These are phyloP conservation scores for Chaetoceros muelleri DNA, from an alignment of 108 stramenopile genomes.

Conservation along the genomic window DNA sequence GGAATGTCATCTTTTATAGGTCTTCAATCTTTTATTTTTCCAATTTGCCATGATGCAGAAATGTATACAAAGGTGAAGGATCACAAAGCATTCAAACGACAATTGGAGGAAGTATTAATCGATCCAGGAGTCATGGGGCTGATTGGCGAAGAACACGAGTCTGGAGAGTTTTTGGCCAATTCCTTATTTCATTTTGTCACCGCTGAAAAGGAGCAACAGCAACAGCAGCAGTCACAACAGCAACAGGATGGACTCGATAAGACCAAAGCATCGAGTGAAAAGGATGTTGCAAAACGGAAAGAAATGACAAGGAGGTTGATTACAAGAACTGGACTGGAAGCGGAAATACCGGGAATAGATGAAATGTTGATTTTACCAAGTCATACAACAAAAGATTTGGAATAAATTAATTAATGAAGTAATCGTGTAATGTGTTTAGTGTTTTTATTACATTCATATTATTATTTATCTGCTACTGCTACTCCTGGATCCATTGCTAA, in stretches of 20 bases:
- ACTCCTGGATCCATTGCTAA: too few species aligned
- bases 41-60: constrained; percentile 70
- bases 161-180: constrained; percentile 13
- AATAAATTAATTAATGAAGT: too few species aligned
- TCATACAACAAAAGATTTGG: too few species aligned
- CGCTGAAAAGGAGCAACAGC: too few species aligned
- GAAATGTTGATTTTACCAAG: too few species aligned
- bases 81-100: constrained; percentile 45
- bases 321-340: not conserved
- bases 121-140: constrained; percentile 40
- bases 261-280: not conserved
- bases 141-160: constrained; percentile 38
- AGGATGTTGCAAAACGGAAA: not conserved
- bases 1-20: constrained; percentile 41
- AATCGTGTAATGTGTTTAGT: too few species aligned
- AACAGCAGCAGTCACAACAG: not conserved
- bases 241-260: too few species aligned
- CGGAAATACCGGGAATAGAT: not conserved
- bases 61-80: constrained; percentile 60
- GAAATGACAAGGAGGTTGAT: not conserved
- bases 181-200: too few species aligned
- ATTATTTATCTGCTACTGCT: too few species aligned
- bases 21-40: constrained; percentile 68
- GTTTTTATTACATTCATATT: too few species aligned
- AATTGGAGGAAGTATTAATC: constrained; percentile 36